Evolutionary conservation across 139 green algal species (phyloP).

Genomic region (Chlorella sp.): DNA sequence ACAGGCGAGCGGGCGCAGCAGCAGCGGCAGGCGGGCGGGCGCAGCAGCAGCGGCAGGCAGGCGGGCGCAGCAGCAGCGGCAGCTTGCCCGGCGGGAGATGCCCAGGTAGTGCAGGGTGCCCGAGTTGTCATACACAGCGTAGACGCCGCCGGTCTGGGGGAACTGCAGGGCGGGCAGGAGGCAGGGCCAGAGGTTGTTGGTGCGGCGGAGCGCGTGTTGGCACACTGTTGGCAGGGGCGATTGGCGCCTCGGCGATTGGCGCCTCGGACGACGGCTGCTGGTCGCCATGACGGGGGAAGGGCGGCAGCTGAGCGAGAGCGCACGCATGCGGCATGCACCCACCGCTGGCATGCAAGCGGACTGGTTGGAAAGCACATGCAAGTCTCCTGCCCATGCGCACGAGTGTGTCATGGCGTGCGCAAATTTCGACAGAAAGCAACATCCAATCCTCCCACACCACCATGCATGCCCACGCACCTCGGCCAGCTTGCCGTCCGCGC

Average conservation of each 20-base stretch:
- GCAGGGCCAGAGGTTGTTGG: too few species aligned
- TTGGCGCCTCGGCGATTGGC: too few species aligned
- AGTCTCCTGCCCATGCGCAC: too few species aligned
- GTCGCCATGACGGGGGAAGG: too few species aligned
- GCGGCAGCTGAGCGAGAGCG: neutral
- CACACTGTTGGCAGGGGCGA: too few species aligned
- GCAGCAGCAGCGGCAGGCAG: too few species aligned
- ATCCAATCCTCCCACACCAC: neutral
- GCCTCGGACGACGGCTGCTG: neutral
- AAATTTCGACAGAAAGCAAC: too few species aligned
- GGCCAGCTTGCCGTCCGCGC: conserved; percentile 11
- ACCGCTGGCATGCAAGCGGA: too few species aligned
- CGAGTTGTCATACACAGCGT: conserved; percentile 71
- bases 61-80: neutral
- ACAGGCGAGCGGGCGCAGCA: too few species aligned
- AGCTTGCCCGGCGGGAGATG: conserved; percentile 65
- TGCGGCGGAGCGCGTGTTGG: too few species aligned
- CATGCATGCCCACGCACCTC: neutral
- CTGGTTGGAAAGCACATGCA: neutral
- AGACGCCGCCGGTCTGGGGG: conserved; percentile 62
- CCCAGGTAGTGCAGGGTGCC: conserved; percentile 76
- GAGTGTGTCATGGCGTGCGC: too few species aligned
- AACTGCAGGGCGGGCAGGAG: neutral
- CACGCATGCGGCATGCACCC: neutral
- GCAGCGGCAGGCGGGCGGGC: too few species aligned